Percentiles rank a stretch among this genome's conserved stretches.
These are phyloP conservation scores for Forsythia viridissima DNA, from an alignment of 257 asterid species.

Conservation along the genomic window DNA sequence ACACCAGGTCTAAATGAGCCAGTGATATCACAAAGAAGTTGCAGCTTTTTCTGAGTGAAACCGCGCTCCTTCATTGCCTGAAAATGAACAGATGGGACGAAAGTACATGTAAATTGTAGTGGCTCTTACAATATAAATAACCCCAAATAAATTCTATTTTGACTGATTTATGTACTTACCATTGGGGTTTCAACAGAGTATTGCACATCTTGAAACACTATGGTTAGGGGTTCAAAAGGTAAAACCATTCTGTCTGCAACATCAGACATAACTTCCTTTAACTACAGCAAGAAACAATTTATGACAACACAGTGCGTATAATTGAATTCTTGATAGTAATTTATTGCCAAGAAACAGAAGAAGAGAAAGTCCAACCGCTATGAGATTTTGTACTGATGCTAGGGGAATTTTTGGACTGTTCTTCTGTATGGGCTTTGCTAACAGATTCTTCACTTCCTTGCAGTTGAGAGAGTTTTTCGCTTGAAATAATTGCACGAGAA, in stretches of 20 bases:
- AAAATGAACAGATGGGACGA: slow-evolving; percentile 8
- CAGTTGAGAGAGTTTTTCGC: slow-evolving; percentile 44
- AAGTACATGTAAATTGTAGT: background rate
- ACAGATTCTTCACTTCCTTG: slow-evolving; percentile 32
- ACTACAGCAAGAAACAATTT: background rate
- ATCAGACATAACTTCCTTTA: background rate
- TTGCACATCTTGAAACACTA: slow-evolving; percentile 57
- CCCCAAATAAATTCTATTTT: background rate
- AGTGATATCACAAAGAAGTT: slow-evolving; percentile 44
- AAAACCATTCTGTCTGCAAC: slow-evolving; percentile 59
- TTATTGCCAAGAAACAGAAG: background rate
- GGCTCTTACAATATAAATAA: background rate
- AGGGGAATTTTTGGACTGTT: slow-evolving; percentile 19
- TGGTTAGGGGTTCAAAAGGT: slow-evolving; percentile 59
- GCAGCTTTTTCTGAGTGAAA: slow-evolving; percentile 38
- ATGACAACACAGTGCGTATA: background rate
- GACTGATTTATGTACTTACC: slow-evolving; percentile 34
- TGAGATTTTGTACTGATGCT: slow-evolving; percentile 20
- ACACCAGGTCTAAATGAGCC: slow-evolving; percentile 55
- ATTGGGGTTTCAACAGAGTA: slow-evolving; percentile 51
- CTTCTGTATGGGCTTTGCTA: slow-evolving; percentile 15
- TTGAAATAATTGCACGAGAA: slow-evolving; percentile 70
- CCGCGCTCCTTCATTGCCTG: slow-evolving; percentile 54
- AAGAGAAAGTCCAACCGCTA: slow-evolving; percentile 29
- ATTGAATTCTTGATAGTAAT: background rate